A percentile compares a stretch with the other conserved stretches of the same genome.
Evolutionary conservation across 1,284 basidiomycete species (phyloP).

Genomic region (Microbotryum silenes-acaulis): DNA sequence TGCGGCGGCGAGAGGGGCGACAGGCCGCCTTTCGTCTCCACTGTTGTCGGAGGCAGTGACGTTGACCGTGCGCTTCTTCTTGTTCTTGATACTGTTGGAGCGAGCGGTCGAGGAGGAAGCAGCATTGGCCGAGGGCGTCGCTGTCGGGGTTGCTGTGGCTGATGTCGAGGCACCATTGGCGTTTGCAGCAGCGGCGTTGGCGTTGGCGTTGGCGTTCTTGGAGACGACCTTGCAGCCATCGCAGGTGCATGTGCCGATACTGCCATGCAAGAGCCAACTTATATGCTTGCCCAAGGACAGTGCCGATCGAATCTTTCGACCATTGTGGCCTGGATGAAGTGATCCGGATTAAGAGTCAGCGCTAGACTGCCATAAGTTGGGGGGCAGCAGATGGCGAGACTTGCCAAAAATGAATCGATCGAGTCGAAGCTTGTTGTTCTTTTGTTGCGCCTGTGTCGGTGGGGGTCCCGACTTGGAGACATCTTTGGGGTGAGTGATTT

Average conservation of each 20-base stretch:
- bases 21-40: too few relatives aligned
- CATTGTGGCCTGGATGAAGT: conserved; percentile 11
- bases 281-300: conserved; percentile 27
- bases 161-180: neutral
- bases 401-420: conserved; percentile 29
- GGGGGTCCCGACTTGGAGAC: neutral
- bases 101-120: neutral
- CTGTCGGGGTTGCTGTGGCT: neutral
- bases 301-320: conserved; percentile 28
- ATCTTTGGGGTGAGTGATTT: conserved; percentile 23
- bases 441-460: neutral
- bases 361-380: too few relatives aligned
- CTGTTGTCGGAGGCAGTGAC: too few relatives aligned
- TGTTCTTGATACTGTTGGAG: neutral
- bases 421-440: conserved; percentile 9
- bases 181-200: neutral
- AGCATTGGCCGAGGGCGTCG: neutral
- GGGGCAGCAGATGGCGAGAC: neutral
- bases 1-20: too few relatives aligned
- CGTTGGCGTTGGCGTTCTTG: neutral
- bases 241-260: conserved; percentile 12
- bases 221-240: conserved; percentile 24
- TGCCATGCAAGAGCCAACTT: conserved; percentile 6
- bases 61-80: too few relatives aligned
- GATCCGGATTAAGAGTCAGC: too few relatives aligned